A percentile compares a stretch with the other conserved stretches of the same genome.
Conservation (phyloP, 2,329 filamentous ascomycete genomes). For the Colletotrichum phormii region DNA sequence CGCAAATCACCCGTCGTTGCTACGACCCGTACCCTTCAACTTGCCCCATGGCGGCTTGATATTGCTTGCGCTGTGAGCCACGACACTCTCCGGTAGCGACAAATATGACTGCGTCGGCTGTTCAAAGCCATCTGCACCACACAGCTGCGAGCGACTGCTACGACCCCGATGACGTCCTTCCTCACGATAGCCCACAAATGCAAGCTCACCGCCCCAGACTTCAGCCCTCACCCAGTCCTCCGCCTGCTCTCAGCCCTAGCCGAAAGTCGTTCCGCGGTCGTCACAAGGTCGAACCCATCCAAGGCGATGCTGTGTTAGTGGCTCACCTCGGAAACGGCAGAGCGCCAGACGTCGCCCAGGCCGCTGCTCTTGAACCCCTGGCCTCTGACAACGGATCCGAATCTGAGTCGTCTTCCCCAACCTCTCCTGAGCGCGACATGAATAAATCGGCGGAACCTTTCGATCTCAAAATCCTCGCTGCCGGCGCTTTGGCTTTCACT, state of each 20-base stretch:
- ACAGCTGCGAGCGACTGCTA: conserved; percentile 49
- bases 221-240: conserved; percentile 59
- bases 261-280: conserved; percentile 64
- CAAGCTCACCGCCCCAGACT: conserved; percentile 36
- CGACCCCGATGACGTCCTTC: conserved; percentile 57
- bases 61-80: conserved; percentile 32
- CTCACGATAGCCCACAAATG: conserved; percentile 53
- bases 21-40: not conserved
- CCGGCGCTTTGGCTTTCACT: conserved; percentile 45
- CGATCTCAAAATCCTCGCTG: conserved; percentile 47
- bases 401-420: conserved; percentile 33
- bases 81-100: conserved; percentile 42
- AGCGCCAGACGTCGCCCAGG: conserved; percentile 71
- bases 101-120: conserved; percentile 55
- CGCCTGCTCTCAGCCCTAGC: conserved; percentile 50
- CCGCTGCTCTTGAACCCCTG: conserved; percentile 66
- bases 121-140: conserved; percentile 47
- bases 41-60: conserved; percentile 48
- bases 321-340: conserved; percentile 72
- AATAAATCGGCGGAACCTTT: conserved; percentile 29
- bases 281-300: conserved; percentile 65
- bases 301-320: conserved; percentile 77
- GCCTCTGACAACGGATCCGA: conserved; percentile 44
- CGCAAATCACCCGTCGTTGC: not conserved
- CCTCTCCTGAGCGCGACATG: conserved; percentile 31